These are phyloP conservation scores for Pyrenophora tritici-repentis DNA, from an alignment of 2,329 filamentous ascomycete genomes.

Conservation along the genomic window DNA sequence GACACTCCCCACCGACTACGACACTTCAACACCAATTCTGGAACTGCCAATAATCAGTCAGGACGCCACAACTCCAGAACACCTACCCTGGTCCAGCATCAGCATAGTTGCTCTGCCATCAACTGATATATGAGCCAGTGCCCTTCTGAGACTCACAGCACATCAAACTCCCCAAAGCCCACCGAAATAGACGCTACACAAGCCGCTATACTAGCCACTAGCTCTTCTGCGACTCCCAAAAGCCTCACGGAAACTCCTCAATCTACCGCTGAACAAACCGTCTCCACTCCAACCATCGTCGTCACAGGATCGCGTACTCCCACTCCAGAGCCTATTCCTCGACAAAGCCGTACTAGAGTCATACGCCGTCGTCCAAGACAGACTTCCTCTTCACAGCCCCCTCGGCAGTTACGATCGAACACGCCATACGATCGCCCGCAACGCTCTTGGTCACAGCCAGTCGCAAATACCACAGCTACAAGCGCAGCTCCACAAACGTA, in stretches of 20 bases:
- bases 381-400: constrained; percentile 22
- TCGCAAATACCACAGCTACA: constrained; percentile 4
- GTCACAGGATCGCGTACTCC: constrained; percentile 18
- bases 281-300: constrained; percentile 25
- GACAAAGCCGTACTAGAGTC: constrained; percentile 20
- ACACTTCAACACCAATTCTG: background rate
- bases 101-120: constrained; percentile 5
- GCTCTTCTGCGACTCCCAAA: constrained; percentile 11
- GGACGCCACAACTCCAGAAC: constrained; percentile 5
- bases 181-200: constrained; percentile 10
- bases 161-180: constrained; percentile 30
- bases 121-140: constrained; percentile 30
- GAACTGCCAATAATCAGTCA: constrained; percentile 4
- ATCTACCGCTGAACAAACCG: constrained; percentile 23
- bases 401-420: constrained; percentile 10
- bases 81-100: constrained; percentile 1
- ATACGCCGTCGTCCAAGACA: constrained; percentile 11
- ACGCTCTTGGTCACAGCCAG: constrained; percentile 23
- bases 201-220: constrained; percentile 11
- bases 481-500: background rate
- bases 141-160: constrained; percentile 23
- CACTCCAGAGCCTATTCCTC: constrained; percentile 10
- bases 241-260: constrained; percentile 27
- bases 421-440: constrained; percentile 22
- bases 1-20: constrained; percentile 4